Percentiles rank a stretch among this genome's conserved stretches.
Evolutionary conservation across 164 flowering plant species (phyloP).

Genomic region (Piper longum): DNA sequence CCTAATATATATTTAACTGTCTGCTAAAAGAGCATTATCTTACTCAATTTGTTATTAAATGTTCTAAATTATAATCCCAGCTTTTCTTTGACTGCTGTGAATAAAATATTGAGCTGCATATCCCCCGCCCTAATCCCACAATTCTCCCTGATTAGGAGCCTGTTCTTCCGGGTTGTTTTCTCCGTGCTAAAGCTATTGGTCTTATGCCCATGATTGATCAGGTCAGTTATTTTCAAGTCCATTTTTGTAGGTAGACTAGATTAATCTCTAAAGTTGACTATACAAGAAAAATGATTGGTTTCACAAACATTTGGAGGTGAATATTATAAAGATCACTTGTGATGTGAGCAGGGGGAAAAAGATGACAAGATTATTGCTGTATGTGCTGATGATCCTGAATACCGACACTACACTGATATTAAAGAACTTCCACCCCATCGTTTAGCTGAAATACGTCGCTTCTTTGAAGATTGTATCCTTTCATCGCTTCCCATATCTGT

Average conservation of each 20-base stretch:
- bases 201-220: conserved; percentile 92
- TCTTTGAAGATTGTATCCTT: conserved; percentile 87
- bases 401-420: conserved; percentile 62
- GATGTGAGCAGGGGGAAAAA: conserved; percentile 50
- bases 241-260: background rate
- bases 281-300: too few relatives aligned
- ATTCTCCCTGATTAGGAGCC: conserved; percentile 42
- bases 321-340: background rate
- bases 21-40: background rate
- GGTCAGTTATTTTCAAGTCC: conserved; percentile 13
- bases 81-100: background rate
- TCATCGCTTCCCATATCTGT: too few relatives aligned
- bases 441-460: conserved; percentile 72
- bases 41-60: background rate
- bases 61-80: background rate
- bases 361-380: conserved; percentile 88
- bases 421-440: conserved; percentile 85
- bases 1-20: background rate
- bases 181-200: conserved; percentile 75
- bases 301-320: too few relatives aligned
- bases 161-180: conserved; percentile 72
- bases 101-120: background rate
- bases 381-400: conserved; percentile 73
- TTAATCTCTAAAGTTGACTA: background rate
- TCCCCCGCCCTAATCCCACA: background rate